phyloP scores from a whole-genome alignment of 1,284 basidiomycete species.

The Anthracocystis setariae region DNA sequence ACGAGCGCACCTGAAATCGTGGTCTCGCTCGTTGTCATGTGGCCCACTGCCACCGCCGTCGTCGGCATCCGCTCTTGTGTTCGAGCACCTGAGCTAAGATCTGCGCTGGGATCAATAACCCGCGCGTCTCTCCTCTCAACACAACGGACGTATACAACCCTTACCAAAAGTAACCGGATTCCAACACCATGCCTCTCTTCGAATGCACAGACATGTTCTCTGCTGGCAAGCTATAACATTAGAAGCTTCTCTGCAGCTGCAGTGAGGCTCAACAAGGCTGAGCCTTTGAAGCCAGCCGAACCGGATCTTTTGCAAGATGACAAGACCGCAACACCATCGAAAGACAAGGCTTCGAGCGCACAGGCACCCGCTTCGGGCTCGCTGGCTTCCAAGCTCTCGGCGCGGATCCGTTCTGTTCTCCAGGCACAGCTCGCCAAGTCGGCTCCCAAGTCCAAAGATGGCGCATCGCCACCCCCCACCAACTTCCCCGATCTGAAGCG shows the following conservation, averaged over 20 bases:
- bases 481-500: slow-evolving; percentile 61
- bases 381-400: slow-evolving; percentile 20
- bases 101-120: slow-evolving; percentile 17
- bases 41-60: slow-evolving; percentile 29
- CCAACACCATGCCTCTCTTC: not conserved
- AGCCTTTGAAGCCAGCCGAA: slow-evolving; percentile 8
- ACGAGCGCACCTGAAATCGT: not conserved
- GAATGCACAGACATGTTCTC: not conserved
- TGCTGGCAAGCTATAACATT: not conserved
- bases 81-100: slow-evolving; percentile 14
- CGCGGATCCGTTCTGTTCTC: slow-evolving; percentile 19
- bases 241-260: slow-evolving; percentile 16
- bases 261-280: slow-evolving; percentile 8
- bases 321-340: not conserved
- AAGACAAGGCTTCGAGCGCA: not conserved
- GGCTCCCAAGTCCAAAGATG: slow-evolving; percentile 39
- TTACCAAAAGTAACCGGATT: not conserved
- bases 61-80: slow-evolving; percentile 34
- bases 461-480: slow-evolving; percentile 36
- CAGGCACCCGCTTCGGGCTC: slow-evolving; percentile 8
- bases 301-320: not conserved
- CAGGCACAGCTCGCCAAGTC: slow-evolving; percentile 45
- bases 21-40: slow-evolving; percentile 17
- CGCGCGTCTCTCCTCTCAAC: slow-evolving; percentile 4
- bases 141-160: not conserved